phyloP scores from a whole-genome alignment of 2,329 filamentous ascomycete species.

The Hypoxylon rubiginosum region DNA sequence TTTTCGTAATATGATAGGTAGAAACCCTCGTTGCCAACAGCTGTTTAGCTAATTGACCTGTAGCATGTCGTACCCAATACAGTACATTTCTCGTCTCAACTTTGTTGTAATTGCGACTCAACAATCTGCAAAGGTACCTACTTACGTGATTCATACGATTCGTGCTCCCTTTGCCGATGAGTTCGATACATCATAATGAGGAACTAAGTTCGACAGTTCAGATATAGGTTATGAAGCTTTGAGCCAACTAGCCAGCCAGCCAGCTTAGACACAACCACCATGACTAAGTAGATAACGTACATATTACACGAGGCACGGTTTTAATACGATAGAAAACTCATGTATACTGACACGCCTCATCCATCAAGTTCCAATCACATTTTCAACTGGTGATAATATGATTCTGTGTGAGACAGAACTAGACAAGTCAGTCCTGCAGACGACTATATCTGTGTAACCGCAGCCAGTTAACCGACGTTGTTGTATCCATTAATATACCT shows the following conservation, averaged over 20 bases:
- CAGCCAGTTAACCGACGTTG: not conserved
- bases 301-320: not conserved
- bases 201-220: slow-evolving; percentile 9
- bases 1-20: slow-evolving; percentile 19
- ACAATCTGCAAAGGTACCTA: slow-evolving; percentile 23
- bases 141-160: slow-evolving; percentile 28
- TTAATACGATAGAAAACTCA: not conserved
- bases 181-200: slow-evolving; percentile 16
- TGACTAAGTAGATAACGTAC: not conserved
- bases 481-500: not conserved
- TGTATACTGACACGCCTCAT: not conserved
- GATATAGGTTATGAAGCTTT: slow-evolving; percentile 1
- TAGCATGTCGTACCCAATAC: slow-evolving; percentile 7
- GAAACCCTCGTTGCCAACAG: slow-evolving; percentile 1
- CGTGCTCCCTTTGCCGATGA: slow-evolving; percentile 16
- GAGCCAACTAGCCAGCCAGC: slow-evolving; percentile 13
- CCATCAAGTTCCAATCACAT: not conserved
- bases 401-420: not conserved
- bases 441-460: not conserved
- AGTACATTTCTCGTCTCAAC: slow-evolving; percentile 14
- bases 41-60: slow-evolving; percentile 6
- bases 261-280: not conserved
- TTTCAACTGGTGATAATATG: not conserved
- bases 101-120: slow-evolving; percentile 22
- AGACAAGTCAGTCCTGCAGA: not conserved